These are phyloP conservation scores for Wickerhamomyces silvicola DNA, from an alignment of 805 yeast genomes.

Conservation along the genomic window DNA sequence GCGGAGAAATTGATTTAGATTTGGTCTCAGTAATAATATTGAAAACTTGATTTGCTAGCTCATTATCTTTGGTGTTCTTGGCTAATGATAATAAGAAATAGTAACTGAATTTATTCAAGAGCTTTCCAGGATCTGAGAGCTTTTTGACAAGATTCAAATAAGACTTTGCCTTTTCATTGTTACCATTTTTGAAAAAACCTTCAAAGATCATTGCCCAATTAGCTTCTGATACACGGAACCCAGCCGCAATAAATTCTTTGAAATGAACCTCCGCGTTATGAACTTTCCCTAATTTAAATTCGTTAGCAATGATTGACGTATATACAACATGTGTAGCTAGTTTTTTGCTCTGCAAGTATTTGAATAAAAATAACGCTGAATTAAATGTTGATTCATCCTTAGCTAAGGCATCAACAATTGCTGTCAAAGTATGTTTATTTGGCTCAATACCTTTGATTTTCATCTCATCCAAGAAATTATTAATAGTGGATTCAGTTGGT, in stretches of 20 bases:
- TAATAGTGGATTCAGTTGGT: constrained; percentile 33
- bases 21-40: constrained; percentile 7
- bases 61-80: constrained; percentile 7
- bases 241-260: constrained; percentile 28
- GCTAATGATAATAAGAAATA: constrained; percentile 17
- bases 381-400: constrained; percentile 38
- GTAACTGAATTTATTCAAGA: constrained; percentile 14
- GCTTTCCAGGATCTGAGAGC: not conserved
- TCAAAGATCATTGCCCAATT: constrained; percentile 22
- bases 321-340: constrained; percentile 32
- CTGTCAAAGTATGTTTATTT: constrained; percentile 42
- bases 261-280: constrained; percentile 29
- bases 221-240: constrained; percentile 4
- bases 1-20: constrained; percentile 3
- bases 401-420: constrained; percentile 48
- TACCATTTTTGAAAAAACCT: constrained; percentile 13
- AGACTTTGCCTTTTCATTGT: constrained; percentile 9
- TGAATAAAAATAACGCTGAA: constrained; percentile 47
- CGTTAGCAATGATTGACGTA: constrained; percentile 42
- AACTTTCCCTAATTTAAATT: constrained; percentile 36
- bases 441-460: constrained; percentile 28
- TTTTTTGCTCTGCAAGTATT: constrained; percentile 30
- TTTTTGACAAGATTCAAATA: constrained; percentile 10
- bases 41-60: constrained; percentile 15
- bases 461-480: constrained; percentile 37